Conservation (phyloP, 2,329 filamentous ascomycete species). For the Epichloe glyceriae region DNA sequence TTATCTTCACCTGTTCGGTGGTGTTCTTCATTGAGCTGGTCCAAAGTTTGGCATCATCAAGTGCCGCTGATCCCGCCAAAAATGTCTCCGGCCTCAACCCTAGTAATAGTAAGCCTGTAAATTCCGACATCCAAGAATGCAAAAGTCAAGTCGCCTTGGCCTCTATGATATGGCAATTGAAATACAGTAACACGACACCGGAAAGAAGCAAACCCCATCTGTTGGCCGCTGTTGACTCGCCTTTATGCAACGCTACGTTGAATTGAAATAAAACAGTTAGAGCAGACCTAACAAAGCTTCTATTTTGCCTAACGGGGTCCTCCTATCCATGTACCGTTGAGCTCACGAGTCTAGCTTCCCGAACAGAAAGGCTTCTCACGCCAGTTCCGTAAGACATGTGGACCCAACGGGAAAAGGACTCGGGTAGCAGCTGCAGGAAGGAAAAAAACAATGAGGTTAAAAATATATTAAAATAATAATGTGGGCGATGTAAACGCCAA, state of each 20-base stretch:
- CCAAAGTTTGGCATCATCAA: background rate
- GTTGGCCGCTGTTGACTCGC: background rate
- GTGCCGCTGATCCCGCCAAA: background rate
- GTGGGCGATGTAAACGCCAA: background rate
- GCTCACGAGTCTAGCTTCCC: background rate
- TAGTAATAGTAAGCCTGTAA: background rate
- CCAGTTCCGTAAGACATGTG: background rate
- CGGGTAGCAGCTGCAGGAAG: background rate
- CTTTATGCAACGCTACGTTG: background rate
- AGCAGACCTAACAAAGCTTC: background rate
- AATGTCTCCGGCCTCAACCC: too few species aligned
- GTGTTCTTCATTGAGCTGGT: background rate
- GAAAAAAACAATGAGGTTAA: background rate
- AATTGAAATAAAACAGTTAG: background rate
- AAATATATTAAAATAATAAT: background rate
- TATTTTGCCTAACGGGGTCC: background rate
- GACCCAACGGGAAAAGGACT: background rate
- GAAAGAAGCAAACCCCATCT: background rate
- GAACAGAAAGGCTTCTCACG: background rate
- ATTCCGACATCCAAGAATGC: background rate
- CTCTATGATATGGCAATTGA: background rate
- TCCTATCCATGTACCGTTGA: background rate
- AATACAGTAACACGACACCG: background rate
- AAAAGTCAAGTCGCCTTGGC: conserved; percentile 1
- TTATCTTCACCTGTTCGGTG: background rate